phyloP scores from a whole-genome alignment of 2,329 filamentous ascomycete species.

The Penicillium psychrosexuale region DNA sequence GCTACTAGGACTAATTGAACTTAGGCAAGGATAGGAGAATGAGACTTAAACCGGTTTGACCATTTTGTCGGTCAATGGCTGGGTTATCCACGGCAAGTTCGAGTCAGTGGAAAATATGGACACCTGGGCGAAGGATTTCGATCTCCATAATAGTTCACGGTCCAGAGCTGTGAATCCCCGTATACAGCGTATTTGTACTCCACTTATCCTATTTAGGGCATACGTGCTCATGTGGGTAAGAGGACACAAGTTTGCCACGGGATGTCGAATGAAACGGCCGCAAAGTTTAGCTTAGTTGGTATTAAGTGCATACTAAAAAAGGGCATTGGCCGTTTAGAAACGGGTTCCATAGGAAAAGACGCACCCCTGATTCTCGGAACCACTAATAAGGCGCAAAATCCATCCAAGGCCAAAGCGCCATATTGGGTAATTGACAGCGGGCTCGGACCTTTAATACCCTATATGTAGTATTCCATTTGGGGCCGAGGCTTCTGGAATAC shows the following conservation, averaged over 20 bases:
- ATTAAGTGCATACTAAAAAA: not conserved
- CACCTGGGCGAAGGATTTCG: not conserved
- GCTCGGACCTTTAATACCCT: not conserved
- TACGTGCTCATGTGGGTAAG: not conserved
- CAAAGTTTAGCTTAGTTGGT: not conserved
- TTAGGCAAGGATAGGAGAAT: not conserved
- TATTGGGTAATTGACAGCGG: not conserved
- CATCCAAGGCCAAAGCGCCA: not conserved
- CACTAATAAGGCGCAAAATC: not conserved
- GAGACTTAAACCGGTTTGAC: not conserved
- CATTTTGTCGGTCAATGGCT: not conserved
- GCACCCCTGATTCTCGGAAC: not conserved
- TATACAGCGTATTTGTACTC: not conserved
- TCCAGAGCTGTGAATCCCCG: not conserved
- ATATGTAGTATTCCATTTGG: not conserved
- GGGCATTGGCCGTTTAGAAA: not conserved
- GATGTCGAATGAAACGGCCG: not conserved
- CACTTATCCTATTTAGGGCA: not conserved
- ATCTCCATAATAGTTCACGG: not conserved
- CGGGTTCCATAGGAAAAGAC: not conserved
- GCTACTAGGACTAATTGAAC: conserved; percentile 5
- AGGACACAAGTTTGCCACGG: not conserved
- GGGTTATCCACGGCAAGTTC: not conserved
- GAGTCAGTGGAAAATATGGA: not conserved
- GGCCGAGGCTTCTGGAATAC: conserved; percentile 7